Conservation (phyloP, 2,329 filamentous ascomycete genomes). For the Sporothrix schenckii region DNA sequence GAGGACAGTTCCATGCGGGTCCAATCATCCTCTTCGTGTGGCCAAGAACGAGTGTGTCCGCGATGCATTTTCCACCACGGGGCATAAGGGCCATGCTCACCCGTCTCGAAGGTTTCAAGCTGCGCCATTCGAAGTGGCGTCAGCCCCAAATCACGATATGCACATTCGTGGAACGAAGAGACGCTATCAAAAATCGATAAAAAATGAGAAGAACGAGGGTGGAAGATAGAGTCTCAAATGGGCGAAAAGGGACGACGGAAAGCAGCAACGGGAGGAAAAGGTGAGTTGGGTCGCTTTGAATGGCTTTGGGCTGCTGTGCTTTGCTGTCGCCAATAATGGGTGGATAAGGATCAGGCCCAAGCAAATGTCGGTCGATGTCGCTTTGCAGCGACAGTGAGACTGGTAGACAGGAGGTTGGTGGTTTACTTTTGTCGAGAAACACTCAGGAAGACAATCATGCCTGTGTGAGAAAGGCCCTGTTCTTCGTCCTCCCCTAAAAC, state of each 20-base stretch:
- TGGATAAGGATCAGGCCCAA: constrained; percentile 13
- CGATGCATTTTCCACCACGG: constrained; percentile 38
- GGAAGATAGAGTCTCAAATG: neutral
- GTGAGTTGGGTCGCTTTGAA: constrained; percentile 9
- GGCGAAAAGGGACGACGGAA: neutral
- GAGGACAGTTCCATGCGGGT: constrained; percentile 37
- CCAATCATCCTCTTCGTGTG: constrained; percentile 41
- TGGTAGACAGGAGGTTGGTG: constrained; percentile 12
- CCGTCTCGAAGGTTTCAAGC: constrained; percentile 38
- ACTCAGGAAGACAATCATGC: constrained; percentile 11
- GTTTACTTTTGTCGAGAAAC: neutral
- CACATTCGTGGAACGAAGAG: constrained; percentile 33
- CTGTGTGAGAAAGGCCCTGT: neutral
- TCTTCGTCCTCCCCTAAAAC: constrained; percentile 1
- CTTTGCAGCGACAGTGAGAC: constrained; percentile 2
- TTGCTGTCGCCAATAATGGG: constrained; percentile 13
- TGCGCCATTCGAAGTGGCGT: constrained; percentile 43
- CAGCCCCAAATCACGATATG: constrained; percentile 37
- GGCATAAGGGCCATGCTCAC: constrained; percentile 38
- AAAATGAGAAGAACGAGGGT: neutral
- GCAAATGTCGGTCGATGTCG: constrained; percentile 6
- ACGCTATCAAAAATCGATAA: constrained; percentile 17
- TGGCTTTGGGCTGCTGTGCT: neutral
- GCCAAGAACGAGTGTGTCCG: constrained; percentile 36
- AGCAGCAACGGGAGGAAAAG: neutral